Evolutionary conservation across 2,329 filamentous ascomycete species (phyloP).

Genomic region (Orbilia ellipsospora): DNA sequence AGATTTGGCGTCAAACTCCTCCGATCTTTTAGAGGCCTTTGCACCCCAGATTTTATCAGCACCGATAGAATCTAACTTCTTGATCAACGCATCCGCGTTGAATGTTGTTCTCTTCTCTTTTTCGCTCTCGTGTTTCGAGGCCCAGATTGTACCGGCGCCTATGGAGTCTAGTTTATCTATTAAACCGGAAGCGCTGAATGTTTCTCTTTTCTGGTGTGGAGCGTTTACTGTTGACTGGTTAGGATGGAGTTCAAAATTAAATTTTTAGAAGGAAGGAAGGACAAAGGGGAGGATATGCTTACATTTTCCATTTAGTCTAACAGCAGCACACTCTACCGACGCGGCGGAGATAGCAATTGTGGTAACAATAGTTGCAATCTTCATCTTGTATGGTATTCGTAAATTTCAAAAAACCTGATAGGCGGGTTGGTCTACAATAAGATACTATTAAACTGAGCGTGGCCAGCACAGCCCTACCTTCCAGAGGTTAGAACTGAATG

Average conservation of each 20-base stretch:
- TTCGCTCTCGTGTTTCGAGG: not conserved
- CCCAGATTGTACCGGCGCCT: not conserved
- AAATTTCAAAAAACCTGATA: not conserved
- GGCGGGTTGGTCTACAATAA: not conserved
- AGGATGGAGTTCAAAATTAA: too few relatives aligned
- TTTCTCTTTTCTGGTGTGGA: too few relatives aligned
- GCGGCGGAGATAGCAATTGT: slow-evolving; percentile 14
- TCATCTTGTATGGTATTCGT: slow-evolving; percentile 6
- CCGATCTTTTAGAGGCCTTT: not conserved
- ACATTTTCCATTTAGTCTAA: not conserved
- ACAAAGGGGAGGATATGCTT: not conserved
- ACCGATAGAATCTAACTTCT: slow-evolving; percentile 1
- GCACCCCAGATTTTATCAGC: not conserved
- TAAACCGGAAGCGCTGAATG: not conserved
- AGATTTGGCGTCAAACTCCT: too few relatives aligned
- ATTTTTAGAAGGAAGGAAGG: too few relatives aligned
- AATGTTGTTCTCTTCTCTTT: not conserved
- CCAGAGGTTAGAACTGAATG: slow-evolving; percentile 10
- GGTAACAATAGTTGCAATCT: slow-evolving; percentile 12
- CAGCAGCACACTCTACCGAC: slow-evolving; percentile 1
- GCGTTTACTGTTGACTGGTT: too few relatives aligned
- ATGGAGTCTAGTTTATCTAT: not conserved
- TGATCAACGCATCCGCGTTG: not conserved
- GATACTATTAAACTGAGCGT: slow-evolving; percentile 4
- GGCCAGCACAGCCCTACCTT: slow-evolving; percentile 12